phyloP scores from a whole-genome alignment of 306 rosid genomes.

The Vigna trinervia region DNA sequence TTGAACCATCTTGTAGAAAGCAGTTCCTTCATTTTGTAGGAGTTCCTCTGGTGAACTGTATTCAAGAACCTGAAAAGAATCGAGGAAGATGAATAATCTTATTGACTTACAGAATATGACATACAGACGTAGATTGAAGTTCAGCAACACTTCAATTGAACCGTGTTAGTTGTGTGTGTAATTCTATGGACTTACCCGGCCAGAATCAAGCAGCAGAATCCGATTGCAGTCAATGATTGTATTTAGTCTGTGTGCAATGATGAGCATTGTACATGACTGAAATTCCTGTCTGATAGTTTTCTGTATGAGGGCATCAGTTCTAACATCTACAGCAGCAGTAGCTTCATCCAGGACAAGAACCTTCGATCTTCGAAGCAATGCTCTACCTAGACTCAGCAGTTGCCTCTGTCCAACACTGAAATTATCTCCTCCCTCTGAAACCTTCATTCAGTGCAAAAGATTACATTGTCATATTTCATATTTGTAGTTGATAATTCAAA shows the following conservation, averaged over 20 bases:
- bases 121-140: too few relatives aligned
- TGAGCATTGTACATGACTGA: conserved; percentile 83
- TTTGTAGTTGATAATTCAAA: conserved; percentile 6
- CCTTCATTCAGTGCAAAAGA: conserved; percentile 57
- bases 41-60: conserved; percentile 68
- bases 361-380: conserved; percentile 83
- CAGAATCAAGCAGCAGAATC: conserved; percentile 77
- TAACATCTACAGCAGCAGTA: conserved; percentile 92
- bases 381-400: conserved; percentile 84
- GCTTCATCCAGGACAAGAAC: conserved; percentile 96
- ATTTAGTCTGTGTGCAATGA: conserved; percentile 88
- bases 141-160: too few relatives aligned
- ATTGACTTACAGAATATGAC: not conserved
- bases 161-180: too few relatives aligned
- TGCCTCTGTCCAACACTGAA: conserved; percentile 96
- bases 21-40: conserved; percentile 62
- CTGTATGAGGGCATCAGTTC: conserved; percentile 87
- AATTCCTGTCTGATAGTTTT: conserved; percentile 89
- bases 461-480: conserved; percentile 8
- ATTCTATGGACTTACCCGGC: conserved; percentile 50
- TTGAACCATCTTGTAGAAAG: conserved; percentile 79
- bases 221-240: conserved; percentile 81
- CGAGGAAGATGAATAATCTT: conserved; percentile 14
- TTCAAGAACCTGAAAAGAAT: conserved; percentile 65
- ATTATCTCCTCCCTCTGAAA: conserved; percentile 88